phyloP scores from a whole-genome alignment of 1,139 yeast genomes.

The Suhomyces chickasaworum region DNA sequence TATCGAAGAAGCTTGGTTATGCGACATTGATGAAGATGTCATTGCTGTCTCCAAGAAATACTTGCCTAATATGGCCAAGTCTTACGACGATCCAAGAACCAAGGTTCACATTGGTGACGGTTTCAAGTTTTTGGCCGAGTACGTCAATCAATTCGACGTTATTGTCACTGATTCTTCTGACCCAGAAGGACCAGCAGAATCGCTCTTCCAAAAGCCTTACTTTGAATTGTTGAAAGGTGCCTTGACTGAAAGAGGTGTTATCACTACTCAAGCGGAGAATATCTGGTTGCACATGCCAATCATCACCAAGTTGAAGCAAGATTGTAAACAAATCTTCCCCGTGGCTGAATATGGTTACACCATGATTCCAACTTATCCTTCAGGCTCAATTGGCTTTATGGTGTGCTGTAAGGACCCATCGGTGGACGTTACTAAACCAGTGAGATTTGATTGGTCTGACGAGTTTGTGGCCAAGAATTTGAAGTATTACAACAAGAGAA shows the following conservation, averaged over 20 bases:
- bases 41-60: conserved; percentile 79
- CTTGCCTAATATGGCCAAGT: conserved; percentile 80
- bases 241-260: conserved; percentile 82
- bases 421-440: conserved; percentile 65
- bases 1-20: conserved; percentile 83
- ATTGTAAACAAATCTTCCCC: conserved; percentile 81
- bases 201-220: conserved; percentile 83
- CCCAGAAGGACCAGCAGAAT: conserved; percentile 96
- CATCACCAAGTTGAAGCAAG: conserved; percentile 71
- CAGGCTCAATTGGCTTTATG: conserved; percentile 94
- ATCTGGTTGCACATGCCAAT: conserved; percentile 86
- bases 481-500: conserved; percentile 76
- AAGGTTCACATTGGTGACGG: conserved; percentile 88
- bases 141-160: conserved; percentile 74
- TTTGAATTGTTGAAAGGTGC: conserved; percentile 79
- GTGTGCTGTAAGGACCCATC: conserved; percentile 76
- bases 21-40: conserved; percentile 92
- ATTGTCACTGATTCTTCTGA: conserved; percentile 94
- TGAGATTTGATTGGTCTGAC: conserved; percentile 60
- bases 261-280: conserved; percentile 89
- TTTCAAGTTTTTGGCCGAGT: conserved; percentile 81
- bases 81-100: conserved; percentile 80
- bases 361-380: conserved; percentile 89
- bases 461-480: conserved; percentile 65
- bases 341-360: conserved; percentile 86